Evolutionary conservation across 2,329 filamentous ascomycete genomes (phyloP), one percentile per base, ranked within the genome.

Genomic region (Colletotrichum tanaceti): DNA sequence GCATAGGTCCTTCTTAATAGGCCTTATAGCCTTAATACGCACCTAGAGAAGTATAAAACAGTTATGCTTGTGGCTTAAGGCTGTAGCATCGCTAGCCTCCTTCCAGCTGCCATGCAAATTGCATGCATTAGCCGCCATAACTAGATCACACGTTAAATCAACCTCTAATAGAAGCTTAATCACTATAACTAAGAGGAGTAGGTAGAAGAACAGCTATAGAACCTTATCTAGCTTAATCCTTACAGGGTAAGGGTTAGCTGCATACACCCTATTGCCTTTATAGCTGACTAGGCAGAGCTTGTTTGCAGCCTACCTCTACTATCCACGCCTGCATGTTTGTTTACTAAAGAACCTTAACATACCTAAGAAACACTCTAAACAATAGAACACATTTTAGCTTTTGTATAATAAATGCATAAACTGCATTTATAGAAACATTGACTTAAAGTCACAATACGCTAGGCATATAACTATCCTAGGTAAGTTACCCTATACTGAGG

Each of bases 381-480:
- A 61, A 32, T 61, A 13, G 58, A 61, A 43, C n/a, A 28, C 58
- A 10, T 61, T 61, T 14, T 4, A 20, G 5, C 20, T 43, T 7
- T 43, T 13, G 22, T 1, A 41, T 6, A 5, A 44, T n/a, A 3
- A 61, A 5, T 32, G 1, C 2, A 53, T 61, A 10, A 38, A 62
- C 44, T 22, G 47, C 5, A 61, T 61, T 14, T 11, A 14, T n/a
- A 61, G 46, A 43, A 61, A 61, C 14, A 61, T 61, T n/a, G 22
- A 43, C 5, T 2, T n/a, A 4, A 61, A 61, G 24, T 61, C 20
- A 6, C 4, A 3, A 43, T 61, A 52, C 20, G 47, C 47, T 1
- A 20, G 35, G 1, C 14, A 52, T 4, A 61, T 61, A 5, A 52
- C 41, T 20, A 6, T 61, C 9, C 5, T 61, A 20, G 47, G 58